phyloP scores from a whole-genome alignment of 345 rosid species.

The Sapria himalayana region DNA sequence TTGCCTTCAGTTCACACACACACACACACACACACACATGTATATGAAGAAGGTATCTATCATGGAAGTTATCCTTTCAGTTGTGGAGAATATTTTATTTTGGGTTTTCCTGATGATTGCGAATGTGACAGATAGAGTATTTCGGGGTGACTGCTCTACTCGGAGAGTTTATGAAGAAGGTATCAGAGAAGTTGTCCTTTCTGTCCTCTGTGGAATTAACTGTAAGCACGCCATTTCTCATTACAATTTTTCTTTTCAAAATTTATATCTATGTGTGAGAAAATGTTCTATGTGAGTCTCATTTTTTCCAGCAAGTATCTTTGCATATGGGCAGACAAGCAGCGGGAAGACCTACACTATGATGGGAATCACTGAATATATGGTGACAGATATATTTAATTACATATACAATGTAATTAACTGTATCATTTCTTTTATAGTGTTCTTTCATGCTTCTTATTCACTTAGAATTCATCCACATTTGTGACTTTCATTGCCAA shows the following conservation, averaged over 20 bases:
- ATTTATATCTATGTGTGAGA: background rate
- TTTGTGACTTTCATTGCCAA: no score
- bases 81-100: no score
- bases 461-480: no score
- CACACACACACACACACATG: no score
- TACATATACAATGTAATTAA: slow-evolving; percentile 41
- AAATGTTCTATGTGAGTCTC: slow-evolving; percentile 1
- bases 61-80: no score
- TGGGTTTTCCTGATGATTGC: slow-evolving; percentile 7
- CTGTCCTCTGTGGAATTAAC: slow-evolving; percentile 74
- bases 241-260: background rate
- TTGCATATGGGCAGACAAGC: slow-evolving; percentile 98
- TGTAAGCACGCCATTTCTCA: slow-evolving; percentile 25
- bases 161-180: slow-evolving; percentile 70
- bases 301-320: slow-evolving; percentile 53
- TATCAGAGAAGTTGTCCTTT: slow-evolving; percentile 68
- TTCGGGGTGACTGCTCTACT: slow-evolving; percentile 64
- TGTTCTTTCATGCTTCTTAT: no score
- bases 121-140: slow-evolving; percentile 58
- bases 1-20: no score
- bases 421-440: no score
- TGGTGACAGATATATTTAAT: slow-evolving; percentile 81
- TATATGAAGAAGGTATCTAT: no score
- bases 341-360: slow-evolving; percentile 98
- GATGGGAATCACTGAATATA: slow-evolving; percentile 75